These are phyloP conservation scores for Tylopilus plumbeoviolaceoides DNA, from an alignment of 768 basidiomycete species.

Conservation along the genomic window DNA sequence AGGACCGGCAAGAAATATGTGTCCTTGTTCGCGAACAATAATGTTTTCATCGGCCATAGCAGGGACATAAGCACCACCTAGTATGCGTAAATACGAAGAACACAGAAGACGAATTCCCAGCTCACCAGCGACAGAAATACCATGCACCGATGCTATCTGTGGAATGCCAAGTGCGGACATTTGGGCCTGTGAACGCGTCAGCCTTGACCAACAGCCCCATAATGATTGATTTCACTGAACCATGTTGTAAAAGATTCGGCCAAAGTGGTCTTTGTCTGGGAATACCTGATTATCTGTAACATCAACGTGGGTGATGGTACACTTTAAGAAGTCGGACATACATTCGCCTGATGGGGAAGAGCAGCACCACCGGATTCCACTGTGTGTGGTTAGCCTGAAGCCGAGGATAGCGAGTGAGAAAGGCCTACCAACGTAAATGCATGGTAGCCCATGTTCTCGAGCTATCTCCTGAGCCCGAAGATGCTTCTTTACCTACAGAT, in stretches of 20 bases:
- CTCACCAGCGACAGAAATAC: constrained; percentile 85
- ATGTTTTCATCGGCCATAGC: constrained; percentile 96
- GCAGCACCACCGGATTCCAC: constrained; percentile 95
- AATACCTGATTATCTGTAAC: constrained; percentile 50
- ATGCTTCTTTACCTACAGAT: constrained; percentile 83
- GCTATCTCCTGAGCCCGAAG: constrained; percentile 92
- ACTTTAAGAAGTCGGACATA: constrained; percentile 2
- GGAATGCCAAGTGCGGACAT: constrained; percentile 91
- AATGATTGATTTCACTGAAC: constrained; percentile 33
- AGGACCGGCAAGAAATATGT: constrained; percentile 92
- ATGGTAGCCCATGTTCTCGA: constrained; percentile 84
- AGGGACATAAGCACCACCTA: constrained; percentile 89
- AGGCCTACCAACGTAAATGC: constrained; percentile 81
- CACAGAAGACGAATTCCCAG: neutral
- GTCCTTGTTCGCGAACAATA: constrained; percentile 87
- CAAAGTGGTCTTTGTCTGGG: constrained; percentile 94
- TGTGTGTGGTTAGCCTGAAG: constrained; percentile 27
- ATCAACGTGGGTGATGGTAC: neutral
- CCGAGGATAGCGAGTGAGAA: neutral
- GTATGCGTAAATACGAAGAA: constrained; percentile 5
- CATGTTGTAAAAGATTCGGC: constrained; percentile 97
- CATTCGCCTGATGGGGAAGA: constrained; percentile 88
- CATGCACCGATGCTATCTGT: constrained; percentile 90
- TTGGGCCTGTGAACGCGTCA: constrained; percentile 58
- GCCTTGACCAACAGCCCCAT: neutral